These are phyloP conservation scores for Cercophora samala DNA, from an alignment of 495 filamentous ascomycete species.

Conservation along the genomic window DNA sequence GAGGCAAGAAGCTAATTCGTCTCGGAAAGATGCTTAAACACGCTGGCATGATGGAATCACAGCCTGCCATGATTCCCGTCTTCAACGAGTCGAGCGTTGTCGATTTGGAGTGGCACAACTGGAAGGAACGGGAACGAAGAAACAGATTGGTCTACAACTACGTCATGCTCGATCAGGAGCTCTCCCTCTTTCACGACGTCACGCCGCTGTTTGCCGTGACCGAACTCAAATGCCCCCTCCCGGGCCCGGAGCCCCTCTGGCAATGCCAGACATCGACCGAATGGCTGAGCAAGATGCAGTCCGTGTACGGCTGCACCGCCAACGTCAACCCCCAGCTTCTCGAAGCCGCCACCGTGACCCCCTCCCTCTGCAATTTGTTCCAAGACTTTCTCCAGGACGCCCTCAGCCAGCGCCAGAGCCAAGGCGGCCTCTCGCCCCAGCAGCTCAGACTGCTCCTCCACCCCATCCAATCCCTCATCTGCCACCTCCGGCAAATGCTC, in stretches of 20 bases:
- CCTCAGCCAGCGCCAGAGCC: constrained; percentile 31
- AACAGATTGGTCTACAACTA: constrained; percentile 63
- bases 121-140: constrained; percentile 55
- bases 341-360: constrained; percentile 39
- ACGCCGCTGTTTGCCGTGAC: constrained; percentile 55
- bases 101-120: constrained; percentile 54
- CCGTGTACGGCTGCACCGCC: constrained; percentile 40
- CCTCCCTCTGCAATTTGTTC: constrained; percentile 57
- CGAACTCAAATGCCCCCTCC: constrained; percentile 57
- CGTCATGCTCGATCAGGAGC: constrained; percentile 64
- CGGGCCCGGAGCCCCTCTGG: constrained; percentile 55
- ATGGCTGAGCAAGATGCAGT: constrained; percentile 52
- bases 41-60: constrained; percentile 49
- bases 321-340: constrained; percentile 40
- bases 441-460: constrained; percentile 52
- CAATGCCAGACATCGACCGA: constrained; percentile 38
- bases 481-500: constrained; percentile 48
- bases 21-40: constrained; percentile 51
- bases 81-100: constrained; percentile 35
- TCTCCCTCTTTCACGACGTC: constrained; percentile 61
- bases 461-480: constrained; percentile 50
- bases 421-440: constrained; percentile 41
- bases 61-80: constrained; percentile 35
- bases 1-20: not conserved
- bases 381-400: constrained; percentile 51